phyloP scores from a whole-genome alignment of 352 stramenopile genomes.

The Phytophthora foliorum region DNA sequence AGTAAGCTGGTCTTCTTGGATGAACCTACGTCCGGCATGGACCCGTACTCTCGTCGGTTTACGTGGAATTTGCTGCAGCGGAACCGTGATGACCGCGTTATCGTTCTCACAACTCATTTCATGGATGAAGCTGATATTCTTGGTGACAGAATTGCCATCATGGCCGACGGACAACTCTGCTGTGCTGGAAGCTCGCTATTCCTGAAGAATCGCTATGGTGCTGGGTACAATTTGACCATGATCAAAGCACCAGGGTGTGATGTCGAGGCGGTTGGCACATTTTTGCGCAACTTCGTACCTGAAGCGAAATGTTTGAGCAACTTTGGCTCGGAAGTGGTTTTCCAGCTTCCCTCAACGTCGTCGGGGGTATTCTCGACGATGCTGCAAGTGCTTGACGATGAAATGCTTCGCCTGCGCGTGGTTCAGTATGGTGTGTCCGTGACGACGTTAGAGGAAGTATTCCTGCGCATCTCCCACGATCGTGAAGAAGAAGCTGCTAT shows the following conservation, averaged over 20 bases:
- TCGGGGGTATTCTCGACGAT: constrained; percentile 92
- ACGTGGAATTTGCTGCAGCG: constrained; percentile 95
- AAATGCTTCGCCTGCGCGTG: constrained; percentile 66
- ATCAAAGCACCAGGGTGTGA: constrained; percentile 56
- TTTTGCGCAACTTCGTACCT: constrained; percentile 69
- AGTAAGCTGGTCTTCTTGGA: constrained; percentile 92
- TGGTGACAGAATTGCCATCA: constrained; percentile 92
- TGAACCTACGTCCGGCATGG: constrained; percentile 96
- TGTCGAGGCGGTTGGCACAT: constrained; percentile 38
- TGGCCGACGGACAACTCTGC: constrained; percentile 91
- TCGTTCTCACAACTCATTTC: constrained; percentile 87
- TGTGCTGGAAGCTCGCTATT: constrained; percentile 92
- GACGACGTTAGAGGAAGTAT: constrained; percentile 99
- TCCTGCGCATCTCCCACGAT: constrained; percentile 85
- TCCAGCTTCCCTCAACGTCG: constrained; percentile 92
- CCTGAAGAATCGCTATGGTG: constrained; percentile 95
- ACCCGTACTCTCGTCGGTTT: constrained; percentile 94
- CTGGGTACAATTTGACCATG: constrained; percentile 90
- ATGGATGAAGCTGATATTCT: constrained; percentile 87
- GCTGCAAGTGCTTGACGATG: constrained; percentile 86
- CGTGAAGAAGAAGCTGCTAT: constrained; percentile 46
- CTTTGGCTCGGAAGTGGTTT: constrained; percentile 95
- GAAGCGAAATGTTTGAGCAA: constrained; percentile 89
- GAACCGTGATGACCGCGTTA: constrained; percentile 86
- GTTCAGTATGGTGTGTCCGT: constrained; percentile 96